A percentile compares a stretch with the other conserved stretches of the same genome.
Conservation (phyloP, 2,329 filamentous ascomycete species). For the Epichloe gansuensis region DNA sequence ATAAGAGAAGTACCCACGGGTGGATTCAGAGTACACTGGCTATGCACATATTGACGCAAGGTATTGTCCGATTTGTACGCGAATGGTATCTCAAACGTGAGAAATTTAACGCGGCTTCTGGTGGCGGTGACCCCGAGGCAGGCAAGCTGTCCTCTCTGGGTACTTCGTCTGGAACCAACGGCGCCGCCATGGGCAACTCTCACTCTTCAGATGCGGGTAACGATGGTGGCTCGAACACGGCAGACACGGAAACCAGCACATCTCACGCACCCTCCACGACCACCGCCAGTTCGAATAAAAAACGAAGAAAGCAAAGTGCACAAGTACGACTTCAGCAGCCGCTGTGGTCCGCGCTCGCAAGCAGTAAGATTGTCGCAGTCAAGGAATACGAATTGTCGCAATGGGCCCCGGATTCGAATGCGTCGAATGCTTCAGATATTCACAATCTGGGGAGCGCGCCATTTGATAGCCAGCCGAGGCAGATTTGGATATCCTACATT, state of each 20-base stretch:
- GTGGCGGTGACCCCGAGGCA: constrained; percentile 48
- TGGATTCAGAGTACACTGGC: constrained; percentile 58
- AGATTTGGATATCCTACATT: constrained; percentile 73
- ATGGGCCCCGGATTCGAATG: constrained; percentile 57
- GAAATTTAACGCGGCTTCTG: constrained; percentile 36
- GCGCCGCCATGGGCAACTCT: constrained; percentile 10
- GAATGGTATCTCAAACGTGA: constrained; percentile 54
- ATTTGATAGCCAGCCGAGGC: constrained; percentile 55
- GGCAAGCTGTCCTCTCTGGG: constrained; percentile 33
- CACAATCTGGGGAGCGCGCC: constrained; percentile 66
- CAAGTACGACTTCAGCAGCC: constrained; percentile 84
- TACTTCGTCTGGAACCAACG: constrained; percentile 1
- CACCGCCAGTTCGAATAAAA: constrained; percentile 46
- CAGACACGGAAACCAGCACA: constrained; percentile 34
- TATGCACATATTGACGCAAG: constrained; percentile 64
- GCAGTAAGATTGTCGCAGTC: constrained; percentile 91
- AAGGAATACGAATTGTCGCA: constrained; percentile 81
- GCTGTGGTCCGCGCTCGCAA: constrained; percentile 86
- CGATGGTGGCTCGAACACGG: constrained; percentile 33
- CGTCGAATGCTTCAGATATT: constrained; percentile 62
- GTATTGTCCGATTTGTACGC: constrained; percentile 56
- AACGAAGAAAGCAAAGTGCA: constrained; percentile 80
- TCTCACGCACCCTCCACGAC: constrained; percentile 19
- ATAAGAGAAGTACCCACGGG: constrained; percentile 46
- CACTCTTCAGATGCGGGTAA: constrained; percentile 1